Evolutionary conservation across 345 rosid genomes (phyloP), one percentile per base, ranked within the genome.

Genomic region (Turnera subulata): DNA sequence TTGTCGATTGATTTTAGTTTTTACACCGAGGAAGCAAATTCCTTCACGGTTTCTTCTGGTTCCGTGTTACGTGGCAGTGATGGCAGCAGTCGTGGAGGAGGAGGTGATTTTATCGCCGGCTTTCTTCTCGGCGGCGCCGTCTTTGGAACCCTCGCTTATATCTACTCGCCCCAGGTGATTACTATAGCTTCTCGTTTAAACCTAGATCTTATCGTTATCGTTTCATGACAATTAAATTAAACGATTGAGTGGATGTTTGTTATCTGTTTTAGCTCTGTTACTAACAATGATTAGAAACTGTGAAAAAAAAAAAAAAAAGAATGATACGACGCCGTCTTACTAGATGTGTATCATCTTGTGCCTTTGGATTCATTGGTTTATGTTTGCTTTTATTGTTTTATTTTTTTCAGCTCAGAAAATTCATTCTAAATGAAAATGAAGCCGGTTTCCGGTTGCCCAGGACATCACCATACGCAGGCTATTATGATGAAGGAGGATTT

Each of bases 111-210:
- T 80, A 58, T 78, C 15, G 91, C 95, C 55, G 95, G 98, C 55
- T 92, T 92, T 71, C 74, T 92, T 48, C 59, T 92, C 62, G 96
- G 96, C 43, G 98, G 96, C 43, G 96, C 96, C 21, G 61, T 92
- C 29, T 84, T 78, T 66, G 98, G 96, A 65, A 80, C 93, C 15
- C 62, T 83, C 45, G 87, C 88, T 0, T 91, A 91, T 70, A 39
- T 82, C 54, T 89, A 82, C 73, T 91, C 98, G 50, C 96, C 98
- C 22, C 95, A 89, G 95, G 96, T 91, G 53, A 55, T 53, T 63
- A 29, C 12, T 42, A 16, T 10, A 4, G n/a, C 5, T 42, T 42
- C 16, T 11, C 7, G 0, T 42, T 16, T 11, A 8, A 42, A 42
- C 5, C 45, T 42, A 6, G 5, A 9, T 2, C n/a, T 16, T 42